Evolutionary conservation across 2,329 filamentous ascomycete species (phyloP).

Genomic region (Pseudogymnoascus sp.): DNA sequence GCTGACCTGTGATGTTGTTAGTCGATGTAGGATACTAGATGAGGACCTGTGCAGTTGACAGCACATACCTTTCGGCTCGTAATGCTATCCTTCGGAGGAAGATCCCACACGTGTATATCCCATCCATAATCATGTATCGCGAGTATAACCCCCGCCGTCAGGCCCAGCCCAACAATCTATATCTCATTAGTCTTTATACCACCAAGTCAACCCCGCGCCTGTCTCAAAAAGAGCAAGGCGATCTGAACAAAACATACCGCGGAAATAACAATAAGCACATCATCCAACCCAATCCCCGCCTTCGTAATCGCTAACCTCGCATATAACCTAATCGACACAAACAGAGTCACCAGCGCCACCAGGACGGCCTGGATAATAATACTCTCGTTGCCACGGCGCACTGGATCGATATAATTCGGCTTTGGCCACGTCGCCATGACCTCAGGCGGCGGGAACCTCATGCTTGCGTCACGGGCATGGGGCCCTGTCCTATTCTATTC

Average conservation of each 20-base stretch:
- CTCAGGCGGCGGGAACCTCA: slow-evolving; percentile 33
- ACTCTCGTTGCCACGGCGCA: slow-evolving; percentile 34
- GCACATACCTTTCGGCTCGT: slow-evolving; percentile 26
- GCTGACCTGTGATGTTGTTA: slow-evolving; percentile 4
- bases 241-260: slow-evolving; percentile 25
- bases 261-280: slow-evolving; percentile 35
- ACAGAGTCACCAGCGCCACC: slow-evolving; percentile 30
- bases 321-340: slow-evolving; percentile 37
- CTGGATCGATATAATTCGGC: slow-evolving; percentile 39
- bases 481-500: not conserved
- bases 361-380: slow-evolving; percentile 34
- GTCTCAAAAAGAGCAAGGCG: not conserved
- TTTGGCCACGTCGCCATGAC: slow-evolving; percentile 36
- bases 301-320: slow-evolving; percentile 36
- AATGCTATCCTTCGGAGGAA: slow-evolving; percentile 24
- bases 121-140: slow-evolving; percentile 28
- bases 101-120: slow-evolving; percentile 35
- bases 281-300: slow-evolving; percentile 37
- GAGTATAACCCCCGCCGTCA: slow-evolving; percentile 28
- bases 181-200: slow-evolving; percentile 10
- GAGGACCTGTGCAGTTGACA: not conserved
- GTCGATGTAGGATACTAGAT: not conserved
- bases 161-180: slow-evolving; percentile 29
- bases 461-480: slow-evolving; percentile 13
- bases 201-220: not conserved